Evolutionary conservation across 148 eudicot genomes (phyloP).

Genomic region (Rhododendron vialii): DNA sequence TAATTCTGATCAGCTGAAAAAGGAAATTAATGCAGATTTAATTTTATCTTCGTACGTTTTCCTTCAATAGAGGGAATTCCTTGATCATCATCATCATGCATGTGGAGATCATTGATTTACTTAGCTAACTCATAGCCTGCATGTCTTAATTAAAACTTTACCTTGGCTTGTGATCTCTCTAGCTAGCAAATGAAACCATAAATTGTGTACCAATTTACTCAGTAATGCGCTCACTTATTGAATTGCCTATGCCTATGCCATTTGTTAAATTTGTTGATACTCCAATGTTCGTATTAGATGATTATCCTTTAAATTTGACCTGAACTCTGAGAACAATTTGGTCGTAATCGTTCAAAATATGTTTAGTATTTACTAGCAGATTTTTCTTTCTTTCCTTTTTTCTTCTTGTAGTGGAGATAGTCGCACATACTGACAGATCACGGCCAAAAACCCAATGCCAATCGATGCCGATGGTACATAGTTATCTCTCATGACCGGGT

Average conservation of each 20-base stretch:
- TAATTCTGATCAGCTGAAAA: neutral
- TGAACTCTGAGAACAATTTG: neutral
- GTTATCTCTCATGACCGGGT: neutral
- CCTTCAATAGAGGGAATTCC: neutral
- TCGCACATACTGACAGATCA: too few species aligned
- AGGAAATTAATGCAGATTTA: neutral
- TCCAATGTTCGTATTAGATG: too few species aligned
- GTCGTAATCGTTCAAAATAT: neutral
- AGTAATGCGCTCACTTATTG: neutral
- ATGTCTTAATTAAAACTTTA: too few species aligned
- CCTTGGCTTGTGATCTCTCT: neutral
- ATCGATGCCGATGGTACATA: neutral
- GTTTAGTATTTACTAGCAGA: neutral
- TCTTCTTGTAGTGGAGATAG: too few species aligned
- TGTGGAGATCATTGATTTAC: neutral
- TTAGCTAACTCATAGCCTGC: too few species aligned
- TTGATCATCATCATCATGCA: neutral
- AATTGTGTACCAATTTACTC: neutral
- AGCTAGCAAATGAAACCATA: neutral
- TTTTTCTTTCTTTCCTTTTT: too few species aligned
- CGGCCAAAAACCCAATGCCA: neutral
- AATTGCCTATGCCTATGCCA: neutral
- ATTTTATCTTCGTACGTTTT: neutral
- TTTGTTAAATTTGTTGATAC: neutral
- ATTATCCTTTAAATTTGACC: too few species aligned